Evolutionary conservation across 805 yeast genomes (phyloP).

Genomic region (Candida nitratophila): DNA sequence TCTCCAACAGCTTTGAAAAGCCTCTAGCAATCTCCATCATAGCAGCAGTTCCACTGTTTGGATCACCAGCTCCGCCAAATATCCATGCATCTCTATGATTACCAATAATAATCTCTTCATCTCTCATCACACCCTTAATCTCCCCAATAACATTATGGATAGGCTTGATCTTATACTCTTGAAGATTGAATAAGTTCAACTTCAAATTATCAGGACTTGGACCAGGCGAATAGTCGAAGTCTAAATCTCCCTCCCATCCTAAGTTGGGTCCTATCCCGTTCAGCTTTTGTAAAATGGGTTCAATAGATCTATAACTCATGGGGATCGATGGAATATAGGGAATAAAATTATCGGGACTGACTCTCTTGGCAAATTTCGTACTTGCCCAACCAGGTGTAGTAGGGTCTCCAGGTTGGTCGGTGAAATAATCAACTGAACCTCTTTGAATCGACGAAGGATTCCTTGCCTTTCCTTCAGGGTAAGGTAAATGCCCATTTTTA

Average conservation of each 20-base stretch:
- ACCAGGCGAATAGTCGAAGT: conserved; percentile 39
- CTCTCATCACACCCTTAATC: conserved; percentile 48
- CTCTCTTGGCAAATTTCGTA: conserved; percentile 31
- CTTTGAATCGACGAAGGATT: conserved; percentile 55
- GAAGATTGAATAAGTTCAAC: conserved; percentile 35
- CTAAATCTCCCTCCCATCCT: conserved; percentile 33
- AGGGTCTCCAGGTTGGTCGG: conserved; percentile 68
- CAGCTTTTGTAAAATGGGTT: conserved; percentile 32
- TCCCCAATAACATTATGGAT: conserved; percentile 43
- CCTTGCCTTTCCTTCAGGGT: conserved; percentile 63
- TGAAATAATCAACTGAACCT: conserved; percentile 51
- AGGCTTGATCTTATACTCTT: conserved; percentile 34
- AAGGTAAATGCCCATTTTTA: conserved; percentile 47
- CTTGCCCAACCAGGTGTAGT: conserved; percentile 71
- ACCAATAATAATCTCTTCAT: conserved; percentile 49
- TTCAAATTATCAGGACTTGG: conserved; percentile 28
- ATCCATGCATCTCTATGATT: conserved; percentile 48
- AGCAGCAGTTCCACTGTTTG: conserved; percentile 42
- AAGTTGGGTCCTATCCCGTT: conserved; percentile 30
- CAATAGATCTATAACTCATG: conserved; percentile 34
- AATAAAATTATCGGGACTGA: conserved; percentile 32
- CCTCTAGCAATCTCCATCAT: conserved; percentile 49
- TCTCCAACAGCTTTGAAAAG: conserved; percentile 32
- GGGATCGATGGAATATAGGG: conserved; percentile 53
- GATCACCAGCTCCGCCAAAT: conserved; percentile 44